These are phyloP conservation scores for Arachnomyces sp. DNA, from an alignment of 2,329 filamentous ascomycete genomes.

Conservation along the genomic window DNA sequence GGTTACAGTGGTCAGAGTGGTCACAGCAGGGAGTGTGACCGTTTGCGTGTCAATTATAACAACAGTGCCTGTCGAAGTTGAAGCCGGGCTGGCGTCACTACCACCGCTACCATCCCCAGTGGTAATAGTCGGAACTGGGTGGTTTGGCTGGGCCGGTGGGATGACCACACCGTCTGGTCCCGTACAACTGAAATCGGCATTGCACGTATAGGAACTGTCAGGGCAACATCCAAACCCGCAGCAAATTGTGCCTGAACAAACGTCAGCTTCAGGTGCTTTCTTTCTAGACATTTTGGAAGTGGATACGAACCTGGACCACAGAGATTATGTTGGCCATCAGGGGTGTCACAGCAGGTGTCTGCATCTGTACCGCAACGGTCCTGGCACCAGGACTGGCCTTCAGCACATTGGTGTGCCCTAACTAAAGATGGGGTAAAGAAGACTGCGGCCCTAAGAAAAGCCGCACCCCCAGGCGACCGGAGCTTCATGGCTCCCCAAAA, in stretches of 20 bases:
- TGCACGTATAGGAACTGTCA: slow-evolving; percentile 7
- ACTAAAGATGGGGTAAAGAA: not conserved
- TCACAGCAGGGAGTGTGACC: slow-evolving; percentile 5
- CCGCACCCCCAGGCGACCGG: not conserved
- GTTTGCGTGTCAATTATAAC: slow-evolving; percentile 3
- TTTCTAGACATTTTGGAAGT: not conserved
- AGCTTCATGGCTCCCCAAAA: slow-evolving; percentile 3
- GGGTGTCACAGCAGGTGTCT: slow-evolving; percentile 7
- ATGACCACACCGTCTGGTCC: slow-evolving; percentile 4
- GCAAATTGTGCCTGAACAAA: slow-evolving; percentile 4
- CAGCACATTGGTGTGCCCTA: slow-evolving; percentile 5
- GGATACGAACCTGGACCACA: slow-evolving; percentile 3
- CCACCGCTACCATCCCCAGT: not conserved
- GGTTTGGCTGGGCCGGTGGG: slow-evolving; percentile 1
- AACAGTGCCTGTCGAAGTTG: slow-evolving; percentile 1
- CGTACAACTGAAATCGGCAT: slow-evolving; percentile 8
- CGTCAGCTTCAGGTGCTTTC: not conserved
- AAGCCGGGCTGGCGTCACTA: not conserved
- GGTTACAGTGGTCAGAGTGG: slow-evolving; percentile 2
- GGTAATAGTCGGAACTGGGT: not conserved
- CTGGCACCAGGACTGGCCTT: slow-evolving; percentile 7
- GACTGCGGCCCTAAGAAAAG: not conserved
- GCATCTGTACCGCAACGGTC: slow-evolving; percentile 5
- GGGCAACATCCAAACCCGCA: slow-evolving; percentile 9
- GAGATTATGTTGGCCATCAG: slow-evolving; percentile 4